Percentiles rank a stretch among this genome's conserved stretches.
These are phyloP conservation scores for Thielaviopsis populi DNA, from an alignment of 2,329 filamentous ascomycete genomes.

Conservation along the genomic window DNA sequence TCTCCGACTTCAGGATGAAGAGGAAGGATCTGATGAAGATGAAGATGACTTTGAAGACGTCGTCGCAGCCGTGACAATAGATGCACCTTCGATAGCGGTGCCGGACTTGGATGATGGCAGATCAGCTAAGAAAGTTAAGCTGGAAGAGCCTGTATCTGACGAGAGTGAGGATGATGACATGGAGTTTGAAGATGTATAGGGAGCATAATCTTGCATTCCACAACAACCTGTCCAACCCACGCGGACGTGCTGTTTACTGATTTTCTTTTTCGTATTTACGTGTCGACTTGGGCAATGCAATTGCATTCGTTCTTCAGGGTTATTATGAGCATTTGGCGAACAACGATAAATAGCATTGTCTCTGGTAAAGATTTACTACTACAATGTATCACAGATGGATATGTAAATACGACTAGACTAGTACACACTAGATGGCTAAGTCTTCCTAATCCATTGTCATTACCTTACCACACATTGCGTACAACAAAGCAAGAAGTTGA, in stretches of 20 bases:
- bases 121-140: constrained; percentile 45
- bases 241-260: neutral
- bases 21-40: constrained; percentile 20
- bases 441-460: no score
- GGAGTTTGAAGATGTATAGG: constrained; percentile 43
- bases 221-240: no score
- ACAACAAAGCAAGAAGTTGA: no score
- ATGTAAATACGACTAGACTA: no score
- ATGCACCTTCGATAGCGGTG: constrained; percentile 12
- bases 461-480: no score
- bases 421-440: no score
- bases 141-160: constrained; percentile 32
- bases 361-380: no score
- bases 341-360: no score
- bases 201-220: neutral
- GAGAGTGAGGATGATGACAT: constrained; percentile 36
- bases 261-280: neutral
- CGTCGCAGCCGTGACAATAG: constrained; percentile 23
- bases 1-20: constrained; percentile 22
- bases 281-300: neutral
- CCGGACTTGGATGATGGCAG: constrained; percentile 6
- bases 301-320: neutral
- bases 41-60: constrained; percentile 36
- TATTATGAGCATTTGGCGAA: no score
- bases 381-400: no score